phyloP scores from a whole-genome alignment of 345 rosid species.

The Triadica sebifera region DNA sequence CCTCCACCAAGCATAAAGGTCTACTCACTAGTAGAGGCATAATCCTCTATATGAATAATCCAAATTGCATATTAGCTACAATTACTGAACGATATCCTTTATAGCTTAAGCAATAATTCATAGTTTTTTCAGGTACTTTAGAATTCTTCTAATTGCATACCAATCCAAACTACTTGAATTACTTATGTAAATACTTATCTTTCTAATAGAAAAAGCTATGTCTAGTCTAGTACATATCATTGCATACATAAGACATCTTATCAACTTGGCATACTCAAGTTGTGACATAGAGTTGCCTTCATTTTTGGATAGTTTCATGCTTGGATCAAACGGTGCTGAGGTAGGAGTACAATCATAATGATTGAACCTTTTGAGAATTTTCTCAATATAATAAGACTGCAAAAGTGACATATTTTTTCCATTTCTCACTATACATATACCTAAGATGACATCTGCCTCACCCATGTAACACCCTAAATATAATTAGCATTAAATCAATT shows the following conservation, averaged over 20 bases:
- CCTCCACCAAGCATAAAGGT: slow-evolving; percentile 11
- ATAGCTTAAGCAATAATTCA: background rate
- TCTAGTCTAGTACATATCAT: too few relatives aligned
- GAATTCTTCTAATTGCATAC: too few relatives aligned
- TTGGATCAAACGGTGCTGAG: too few relatives aligned
- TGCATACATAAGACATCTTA: too few relatives aligned
- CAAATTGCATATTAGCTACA: slow-evolving; percentile 12
- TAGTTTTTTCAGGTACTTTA: background rate
- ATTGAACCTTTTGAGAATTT: too few relatives aligned
- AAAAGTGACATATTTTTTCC: background rate
- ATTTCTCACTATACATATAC: background rate
- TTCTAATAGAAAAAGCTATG: background rate
- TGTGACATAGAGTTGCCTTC: too few relatives aligned
- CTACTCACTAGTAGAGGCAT: slow-evolving; percentile 11
- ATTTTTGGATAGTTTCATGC: too few relatives aligned
- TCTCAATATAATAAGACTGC: too few relatives aligned
- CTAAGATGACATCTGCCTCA: background rate
- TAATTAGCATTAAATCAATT: too few relatives aligned
- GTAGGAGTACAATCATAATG: too few relatives aligned
- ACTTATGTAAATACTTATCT: background rate
- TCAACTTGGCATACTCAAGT: too few relatives aligned
- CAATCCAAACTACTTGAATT: background rate
- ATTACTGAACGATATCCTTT: background rate
- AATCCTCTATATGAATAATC: background rate
- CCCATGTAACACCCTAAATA: too few relatives aligned